phyloP scores from a whole-genome alignment of 108 stramenopile species.

The Nitzschia inconspicua region DNA sequence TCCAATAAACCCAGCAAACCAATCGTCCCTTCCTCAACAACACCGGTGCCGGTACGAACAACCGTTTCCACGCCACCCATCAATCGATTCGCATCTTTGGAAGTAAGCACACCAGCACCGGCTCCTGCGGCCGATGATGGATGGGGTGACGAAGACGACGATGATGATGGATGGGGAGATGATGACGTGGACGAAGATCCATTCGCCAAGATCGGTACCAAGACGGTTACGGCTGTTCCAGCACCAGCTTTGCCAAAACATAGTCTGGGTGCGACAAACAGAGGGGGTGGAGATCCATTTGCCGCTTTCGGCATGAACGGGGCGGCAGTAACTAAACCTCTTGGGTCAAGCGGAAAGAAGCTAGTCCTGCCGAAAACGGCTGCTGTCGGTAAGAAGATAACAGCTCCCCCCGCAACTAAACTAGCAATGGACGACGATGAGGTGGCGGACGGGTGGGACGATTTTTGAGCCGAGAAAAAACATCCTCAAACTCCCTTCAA shows the following conservation, averaged over 20 bases:
- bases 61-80: slow-evolving; percentile 3
- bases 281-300: slow-evolving; percentile 55
- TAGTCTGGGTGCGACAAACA: neutral
- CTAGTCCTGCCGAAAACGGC: slow-evolving; percentile 31
- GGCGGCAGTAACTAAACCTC: slow-evolving; percentile 8
- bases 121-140: slow-evolving; percentile 44
- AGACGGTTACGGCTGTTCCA: neutral
- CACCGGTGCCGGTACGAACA: slow-evolving; percentile 11
- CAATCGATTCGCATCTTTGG: slow-evolving; percentile 8
- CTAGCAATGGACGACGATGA: slow-evolving; percentile 35
- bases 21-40: slow-evolving; percentile 7
- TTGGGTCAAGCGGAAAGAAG: slow-evolving; percentile 7
- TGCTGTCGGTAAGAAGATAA: slow-evolving; percentile 16
- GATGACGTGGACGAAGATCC: slow-evolving; percentile 32
- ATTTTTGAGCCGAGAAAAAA: too few species aligned
- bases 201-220: slow-evolving; percentile 22
- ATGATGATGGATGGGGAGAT: slow-evolving; percentile 39
- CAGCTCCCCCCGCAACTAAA: slow-evolving; percentile 29
- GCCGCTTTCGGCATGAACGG: slow-evolving; percentile 54
- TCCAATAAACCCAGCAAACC: slow-evolving; percentile 15
- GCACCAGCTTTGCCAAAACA: neutral
- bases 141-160: slow-evolving; percentile 41
- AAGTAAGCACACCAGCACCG: slow-evolving; percentile 14
- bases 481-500: too few species aligned
- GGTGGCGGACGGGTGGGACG: slow-evolving; percentile 83